Evolutionary conservation across 2,329 filamentous ascomycete genomes (phyloP).

Genomic region (Penicillium sp.): DNA sequence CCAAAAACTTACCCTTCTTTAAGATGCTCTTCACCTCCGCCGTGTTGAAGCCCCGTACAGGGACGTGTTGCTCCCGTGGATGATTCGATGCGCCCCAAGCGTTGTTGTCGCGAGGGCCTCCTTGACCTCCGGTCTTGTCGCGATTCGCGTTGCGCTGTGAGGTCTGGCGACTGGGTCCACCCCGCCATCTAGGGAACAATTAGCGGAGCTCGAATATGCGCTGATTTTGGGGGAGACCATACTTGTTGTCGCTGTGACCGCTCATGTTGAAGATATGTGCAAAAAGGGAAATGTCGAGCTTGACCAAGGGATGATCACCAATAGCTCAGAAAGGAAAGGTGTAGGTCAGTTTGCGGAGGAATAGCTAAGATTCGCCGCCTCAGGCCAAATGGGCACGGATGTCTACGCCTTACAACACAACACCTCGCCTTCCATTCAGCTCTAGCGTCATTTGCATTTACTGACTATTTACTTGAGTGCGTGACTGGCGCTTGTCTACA

Average conservation of each 20-base stretch:
- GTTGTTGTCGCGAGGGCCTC: conserved; percentile 33
- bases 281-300: neutral
- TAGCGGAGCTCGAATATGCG: conserved; percentile 9
- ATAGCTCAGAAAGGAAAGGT: conserved; percentile 23
- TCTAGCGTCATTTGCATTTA: conserved; percentile 1
- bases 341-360: conserved; percentile 14
- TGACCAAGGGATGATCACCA: neutral
- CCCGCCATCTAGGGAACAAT: conserved; percentile 38
- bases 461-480: neutral
- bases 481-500: neutral
- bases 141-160: conserved; percentile 41
- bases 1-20: conserved; percentile 36
- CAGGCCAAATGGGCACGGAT: conserved; percentile 10
- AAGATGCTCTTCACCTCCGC: conserved; percentile 44
- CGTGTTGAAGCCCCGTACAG: conserved; percentile 48
- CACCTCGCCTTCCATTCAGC: conserved; percentile 2
- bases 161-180: conserved; percentile 41
- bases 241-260: conserved; percentile 40
- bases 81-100: conserved; percentile 32
- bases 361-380: conserved; percentile 18
- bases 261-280: conserved; percentile 33
- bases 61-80: conserved; percentile 41
- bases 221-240: conserved; percentile 11
- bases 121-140: conserved; percentile 29
- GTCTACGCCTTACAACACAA: conserved; percentile 25